Conservation (phyloP, 257 asterid genomes). For the Penstemon eatonii region DNA sequence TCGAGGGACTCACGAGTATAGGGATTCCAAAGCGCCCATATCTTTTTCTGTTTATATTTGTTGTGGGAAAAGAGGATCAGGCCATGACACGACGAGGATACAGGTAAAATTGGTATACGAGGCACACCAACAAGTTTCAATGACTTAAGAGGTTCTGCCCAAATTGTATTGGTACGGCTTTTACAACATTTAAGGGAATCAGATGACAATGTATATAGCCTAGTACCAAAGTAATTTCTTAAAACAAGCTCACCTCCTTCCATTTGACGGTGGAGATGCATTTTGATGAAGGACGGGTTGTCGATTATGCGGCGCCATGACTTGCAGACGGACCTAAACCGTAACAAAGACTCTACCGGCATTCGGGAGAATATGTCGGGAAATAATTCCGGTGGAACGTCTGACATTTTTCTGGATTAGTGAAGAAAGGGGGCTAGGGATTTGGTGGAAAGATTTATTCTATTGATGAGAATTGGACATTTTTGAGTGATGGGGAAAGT, state of each 20-base stretch:
- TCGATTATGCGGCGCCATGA: slow-evolving; percentile 13
- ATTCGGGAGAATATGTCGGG: not conserved
- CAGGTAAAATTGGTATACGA: not conserved
- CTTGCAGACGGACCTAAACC: slow-evolving; percentile 21
- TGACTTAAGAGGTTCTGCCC: not conserved
- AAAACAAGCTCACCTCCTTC: not conserved
- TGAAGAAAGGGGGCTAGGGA: no score
- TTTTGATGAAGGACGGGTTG: slow-evolving; percentile 14
- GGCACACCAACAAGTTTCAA: not conserved
- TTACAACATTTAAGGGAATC: not conserved
- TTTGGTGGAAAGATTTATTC: no score
- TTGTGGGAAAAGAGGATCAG: slow-evolving; percentile 15
- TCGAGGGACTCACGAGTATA: slow-evolving; percentile 15
- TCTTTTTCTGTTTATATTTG: not conserved
- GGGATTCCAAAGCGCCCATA: slow-evolving; percentile 32
- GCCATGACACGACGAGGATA: slow-evolving; percentile 21
- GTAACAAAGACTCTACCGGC: slow-evolving; percentile 20
- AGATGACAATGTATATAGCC: slow-evolving; percentile 2
- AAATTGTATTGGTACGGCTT: not conserved
- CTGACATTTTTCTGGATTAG: not conserved
- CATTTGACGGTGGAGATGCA: slow-evolving; percentile 9
- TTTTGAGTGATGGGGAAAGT: no score
- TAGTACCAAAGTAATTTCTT: not conserved
- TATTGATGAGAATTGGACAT: no score
- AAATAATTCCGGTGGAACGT: slow-evolving; percentile 4